These are phyloP conservation scores for Plasmodium gallinaceum DNA, from an alignment of 169 alveolate genomes.

Conservation along the genomic window DNA sequence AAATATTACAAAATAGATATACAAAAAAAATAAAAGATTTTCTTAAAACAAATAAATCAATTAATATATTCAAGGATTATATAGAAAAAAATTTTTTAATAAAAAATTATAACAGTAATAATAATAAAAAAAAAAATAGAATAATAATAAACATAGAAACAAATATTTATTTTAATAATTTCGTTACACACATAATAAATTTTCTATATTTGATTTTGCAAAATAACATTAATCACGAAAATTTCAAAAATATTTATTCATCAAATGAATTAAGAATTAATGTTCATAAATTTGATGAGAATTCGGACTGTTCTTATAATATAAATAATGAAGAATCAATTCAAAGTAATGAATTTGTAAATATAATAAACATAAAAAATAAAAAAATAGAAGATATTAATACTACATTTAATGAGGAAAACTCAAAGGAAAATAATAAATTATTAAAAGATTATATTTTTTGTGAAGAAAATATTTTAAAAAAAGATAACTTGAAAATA, in stretches of 20 bases:
- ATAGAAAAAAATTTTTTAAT: slow-evolving; percentile 1
- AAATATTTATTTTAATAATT: slow-evolving; percentile 15
- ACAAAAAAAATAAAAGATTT: slow-evolving; percentile 7
- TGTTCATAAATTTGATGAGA: too few species aligned
- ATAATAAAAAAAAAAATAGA: background rate
- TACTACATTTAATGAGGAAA: too few species aligned
- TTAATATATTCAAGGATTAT: slow-evolving; percentile 11
- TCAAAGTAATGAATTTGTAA: background rate
- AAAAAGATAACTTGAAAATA: too few species aligned
- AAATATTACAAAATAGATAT: slow-evolving; percentile 24
- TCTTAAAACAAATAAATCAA: slow-evolving; percentile 15
- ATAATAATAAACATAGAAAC: slow-evolving; percentile 18
- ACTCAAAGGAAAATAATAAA: too few species aligned
- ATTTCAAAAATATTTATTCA: too few species aligned
- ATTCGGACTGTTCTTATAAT: too few species aligned
- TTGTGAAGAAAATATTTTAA: background rate
- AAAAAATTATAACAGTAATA: too few species aligned
- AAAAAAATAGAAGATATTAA: too few species aligned
- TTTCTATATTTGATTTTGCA: slow-evolving; percentile 4
- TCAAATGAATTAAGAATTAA: too few species aligned
- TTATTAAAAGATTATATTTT: too few species aligned
- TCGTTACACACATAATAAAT: background rate
- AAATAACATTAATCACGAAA: background rate
- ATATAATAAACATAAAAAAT: background rate
- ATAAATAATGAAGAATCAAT: too few species aligned